phyloP scores from a whole-genome alignment of 1,284 basidiomycete genomes.

The Abortiporus biennis region DNA sequence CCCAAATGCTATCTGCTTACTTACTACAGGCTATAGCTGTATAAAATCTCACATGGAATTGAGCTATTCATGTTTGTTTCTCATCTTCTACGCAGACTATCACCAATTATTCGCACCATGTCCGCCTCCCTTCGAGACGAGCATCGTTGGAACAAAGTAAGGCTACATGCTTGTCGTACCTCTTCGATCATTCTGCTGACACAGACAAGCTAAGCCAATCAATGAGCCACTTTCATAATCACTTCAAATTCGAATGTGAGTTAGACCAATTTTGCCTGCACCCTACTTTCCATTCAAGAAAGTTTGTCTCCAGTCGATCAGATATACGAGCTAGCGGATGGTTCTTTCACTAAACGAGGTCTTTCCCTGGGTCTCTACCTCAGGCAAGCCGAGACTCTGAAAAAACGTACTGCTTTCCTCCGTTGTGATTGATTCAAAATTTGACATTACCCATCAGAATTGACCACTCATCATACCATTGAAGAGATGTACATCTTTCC shows the following conservation, averaged over 20 bases:
- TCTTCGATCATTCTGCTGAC: neutral
- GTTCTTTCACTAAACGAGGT: constrained; percentile 22
- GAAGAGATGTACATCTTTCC: constrained; percentile 64
- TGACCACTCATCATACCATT: constrained; percentile 65
- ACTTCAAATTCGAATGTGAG: constrained; percentile 27
- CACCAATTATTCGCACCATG: neutral
- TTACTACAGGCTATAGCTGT: no score
- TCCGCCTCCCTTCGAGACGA: constrained; percentile 8
- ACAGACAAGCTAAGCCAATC: constrained; percentile 16
- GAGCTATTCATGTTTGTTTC: no score
- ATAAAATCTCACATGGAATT: no score
- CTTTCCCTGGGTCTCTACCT: constrained; percentile 23
- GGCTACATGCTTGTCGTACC: constrained; percentile 1
- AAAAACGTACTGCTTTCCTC: constrained; percentile 13
- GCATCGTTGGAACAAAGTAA: constrained; percentile 13
- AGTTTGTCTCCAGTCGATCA: no score
- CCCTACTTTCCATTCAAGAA: neutral
- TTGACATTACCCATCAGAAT: constrained; percentile 22
- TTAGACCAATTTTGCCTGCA: no score
- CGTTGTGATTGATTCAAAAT: neutral
- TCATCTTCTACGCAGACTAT: neutral
- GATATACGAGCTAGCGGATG: constrained; percentile 22
- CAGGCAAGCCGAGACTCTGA: constrained; percentile 16
- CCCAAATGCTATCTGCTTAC: no score
- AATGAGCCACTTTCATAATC: constrained; percentile 24